Conservation (phyloP, 192 early-diverging fungal species). For the Geranomyces michiganensis region DNA sequence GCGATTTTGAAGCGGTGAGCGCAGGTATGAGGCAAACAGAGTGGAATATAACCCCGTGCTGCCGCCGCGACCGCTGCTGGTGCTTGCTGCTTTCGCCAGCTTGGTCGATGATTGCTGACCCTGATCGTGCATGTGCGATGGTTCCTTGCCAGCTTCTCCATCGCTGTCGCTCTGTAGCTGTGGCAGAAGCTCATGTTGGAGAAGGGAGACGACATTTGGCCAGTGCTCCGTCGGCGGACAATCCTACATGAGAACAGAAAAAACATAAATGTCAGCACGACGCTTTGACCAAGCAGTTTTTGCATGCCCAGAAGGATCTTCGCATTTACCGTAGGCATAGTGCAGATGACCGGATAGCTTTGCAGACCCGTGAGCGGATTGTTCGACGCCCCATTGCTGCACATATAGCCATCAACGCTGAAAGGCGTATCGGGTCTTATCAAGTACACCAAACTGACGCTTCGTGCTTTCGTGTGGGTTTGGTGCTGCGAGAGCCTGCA, state of each 20-base stretch:
- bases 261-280: background rate
- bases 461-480: slow-evolving; percentile 14
- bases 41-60: background rate
- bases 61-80: too few species aligned
- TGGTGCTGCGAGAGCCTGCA: slow-evolving; percentile 12
- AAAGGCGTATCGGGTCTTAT: slow-evolving; percentile 18
- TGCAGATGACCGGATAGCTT: slow-evolving; percentile 28
- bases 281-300: too few species aligned
- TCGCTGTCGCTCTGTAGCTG: background rate
- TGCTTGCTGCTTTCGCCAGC: background rate
- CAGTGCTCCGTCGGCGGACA: slow-evolving; percentile 28
- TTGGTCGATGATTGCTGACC: background rate
- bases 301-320: too few species aligned
- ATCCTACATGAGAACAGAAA: slow-evolving; percentile 13
- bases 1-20: background rate
- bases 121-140: background rate
- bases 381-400: background rate
- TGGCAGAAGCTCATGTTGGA: slow-evolving; percentile 22
- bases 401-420: slow-evolving; percentile 27
- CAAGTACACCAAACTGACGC: slow-evolving; percentile 32
- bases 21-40: slow-evolving; percentile 11
- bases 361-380: slow-evolving; percentile 25
- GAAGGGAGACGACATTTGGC: slow-evolving; percentile 37
- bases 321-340: slow-evolving; percentile 23
- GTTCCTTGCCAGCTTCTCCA: too few species aligned